Evolutionary conservation across 441 rosid genomes (phyloP).

Genomic region (Syzygium syzygioides): DNA sequence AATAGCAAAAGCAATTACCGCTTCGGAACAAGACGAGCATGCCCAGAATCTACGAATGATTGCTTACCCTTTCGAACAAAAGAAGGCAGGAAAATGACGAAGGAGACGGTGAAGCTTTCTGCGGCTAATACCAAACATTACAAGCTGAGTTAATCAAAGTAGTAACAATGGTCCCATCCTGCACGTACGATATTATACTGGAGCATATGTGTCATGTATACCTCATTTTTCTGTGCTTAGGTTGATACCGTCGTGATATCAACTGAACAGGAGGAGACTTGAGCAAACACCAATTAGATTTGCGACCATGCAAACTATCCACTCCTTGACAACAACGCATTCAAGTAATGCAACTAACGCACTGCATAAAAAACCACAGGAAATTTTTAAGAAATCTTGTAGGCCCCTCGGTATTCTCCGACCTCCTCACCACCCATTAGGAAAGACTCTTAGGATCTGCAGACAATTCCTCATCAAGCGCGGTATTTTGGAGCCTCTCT

Average conservation of each 20-base stretch:
- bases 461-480: too few species aligned
- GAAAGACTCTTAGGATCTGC: too few species aligned
- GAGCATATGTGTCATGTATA: not conserved
- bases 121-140: not conserved
- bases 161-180: not conserved
- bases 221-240: not conserved
- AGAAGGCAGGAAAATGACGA: not conserved
- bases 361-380: not conserved
- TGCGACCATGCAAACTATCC: not conserved
- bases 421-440: too few species aligned
- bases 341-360: not conserved
- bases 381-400: too few species aligned
- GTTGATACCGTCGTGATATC: too few species aligned
- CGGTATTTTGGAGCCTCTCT: too few species aligned
- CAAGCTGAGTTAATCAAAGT: too few species aligned
- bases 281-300: too few species aligned
- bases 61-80: not conserved
- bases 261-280: not conserved
- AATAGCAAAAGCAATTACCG: not conserved
- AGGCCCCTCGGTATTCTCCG: too few species aligned
- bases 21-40: rapidly evolving
- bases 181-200: too few species aligned
- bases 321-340: not conserved
- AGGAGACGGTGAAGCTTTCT: not conserved
- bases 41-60: not conserved